These are phyloP conservation scores for Stephanodiscus minutulus DNA, from an alignment of 108 stramenopile species.

Conservation along the genomic window DNA sequence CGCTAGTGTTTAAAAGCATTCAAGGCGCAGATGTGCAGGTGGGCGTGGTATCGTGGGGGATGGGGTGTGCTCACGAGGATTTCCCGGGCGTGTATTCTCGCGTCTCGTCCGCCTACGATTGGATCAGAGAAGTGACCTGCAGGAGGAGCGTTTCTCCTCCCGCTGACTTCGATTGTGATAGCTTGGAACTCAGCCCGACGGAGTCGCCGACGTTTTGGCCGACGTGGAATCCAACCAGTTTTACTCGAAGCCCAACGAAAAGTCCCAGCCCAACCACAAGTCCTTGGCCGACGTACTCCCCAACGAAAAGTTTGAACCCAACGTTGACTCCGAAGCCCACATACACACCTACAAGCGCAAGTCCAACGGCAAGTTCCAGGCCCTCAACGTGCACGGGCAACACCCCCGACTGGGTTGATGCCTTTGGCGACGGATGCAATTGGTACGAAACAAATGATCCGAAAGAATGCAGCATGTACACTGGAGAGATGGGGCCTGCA, in stretches of 20 bases:
- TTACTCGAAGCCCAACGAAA: too few relatives aligned
- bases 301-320: not conserved
- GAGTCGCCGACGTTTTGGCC: not conserved
- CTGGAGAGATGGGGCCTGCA: not conserved
- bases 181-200: not conserved
- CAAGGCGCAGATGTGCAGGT: slow-evolving; percentile 31
- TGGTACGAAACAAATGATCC: slow-evolving; percentile 7
- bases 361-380: not conserved
- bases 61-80: slow-evolving; percentile 39
- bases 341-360: not conserved
- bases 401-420: not conserved
- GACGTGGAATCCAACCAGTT: not conserved
- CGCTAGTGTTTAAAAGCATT: slow-evolving; percentile 16
- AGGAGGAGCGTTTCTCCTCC: slow-evolving; percentile 42
- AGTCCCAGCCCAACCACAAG: too few relatives aligned
- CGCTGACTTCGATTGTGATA: slow-evolving; percentile 39
- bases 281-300: too few relatives aligned
- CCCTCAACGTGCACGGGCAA: not conserved
- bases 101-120: slow-evolving; percentile 36
- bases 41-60: slow-evolving; percentile 59
- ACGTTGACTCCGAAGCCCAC: too few relatives aligned
- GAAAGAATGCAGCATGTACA: not conserved
- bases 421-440: not conserved
- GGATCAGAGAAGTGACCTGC: slow-evolving; percentile 50
- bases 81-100: slow-evolving; percentile 65